phyloP scores from a whole-genome alignment of 352 stramenopile species.

The Pythium graminicola region DNA sequence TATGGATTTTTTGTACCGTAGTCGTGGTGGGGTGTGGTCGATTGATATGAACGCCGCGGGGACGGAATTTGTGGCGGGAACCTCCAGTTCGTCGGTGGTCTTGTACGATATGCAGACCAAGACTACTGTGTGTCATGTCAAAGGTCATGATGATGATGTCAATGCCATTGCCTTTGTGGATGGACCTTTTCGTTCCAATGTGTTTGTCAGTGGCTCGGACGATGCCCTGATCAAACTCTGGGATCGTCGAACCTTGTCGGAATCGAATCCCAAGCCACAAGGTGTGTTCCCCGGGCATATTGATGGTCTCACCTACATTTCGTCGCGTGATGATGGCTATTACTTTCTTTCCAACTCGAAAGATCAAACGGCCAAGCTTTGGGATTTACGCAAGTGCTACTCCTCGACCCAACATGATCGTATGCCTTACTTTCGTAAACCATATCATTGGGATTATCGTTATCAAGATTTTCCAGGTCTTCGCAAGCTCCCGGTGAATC shows the following conservation, averaged over 20 bases:
- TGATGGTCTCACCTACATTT: slow-evolving; percentile 78
- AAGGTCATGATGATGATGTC: slow-evolving; percentile 70
- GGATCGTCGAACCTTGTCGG: slow-evolving; percentile 73
- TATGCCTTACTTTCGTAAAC: slow-evolving; percentile 36
- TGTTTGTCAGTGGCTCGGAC: slow-evolving; percentile 82
- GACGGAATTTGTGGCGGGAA: slow-evolving; percentile 78
- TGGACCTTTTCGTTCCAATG: slow-evolving; percentile 68
- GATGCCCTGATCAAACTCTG: slow-evolving; percentile 81
- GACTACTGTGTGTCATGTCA: slow-evolving; percentile 56
- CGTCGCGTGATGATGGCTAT: slow-evolving; percentile 76
- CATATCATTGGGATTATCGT: slow-evolving; percentile 77
- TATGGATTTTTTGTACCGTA: slow-evolving; percentile 18
- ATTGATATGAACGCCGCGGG: slow-evolving; percentile 69
- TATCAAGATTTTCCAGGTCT: slow-evolving; percentile 70
- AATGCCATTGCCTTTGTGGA: slow-evolving; percentile 85
- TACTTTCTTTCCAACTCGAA: slow-evolving; percentile 88
- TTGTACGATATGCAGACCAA: slow-evolving; percentile 78
- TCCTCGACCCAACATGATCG: slow-evolving; percentile 41
- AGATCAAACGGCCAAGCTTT: slow-evolving; percentile 80
- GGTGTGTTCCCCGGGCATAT: slow-evolving; percentile 78
- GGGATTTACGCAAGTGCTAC: slow-evolving; percentile 76
- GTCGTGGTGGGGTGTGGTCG: slow-evolving; percentile 71
- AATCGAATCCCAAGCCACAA: slow-evolving; percentile 63
- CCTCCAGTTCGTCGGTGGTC: slow-evolving; percentile 63
- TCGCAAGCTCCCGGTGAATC: slow-evolving; percentile 43